Evolutionary conservation across 78 protist genomes (phyloP).

Genomic region (Reticulomyxa filosa): DNA sequence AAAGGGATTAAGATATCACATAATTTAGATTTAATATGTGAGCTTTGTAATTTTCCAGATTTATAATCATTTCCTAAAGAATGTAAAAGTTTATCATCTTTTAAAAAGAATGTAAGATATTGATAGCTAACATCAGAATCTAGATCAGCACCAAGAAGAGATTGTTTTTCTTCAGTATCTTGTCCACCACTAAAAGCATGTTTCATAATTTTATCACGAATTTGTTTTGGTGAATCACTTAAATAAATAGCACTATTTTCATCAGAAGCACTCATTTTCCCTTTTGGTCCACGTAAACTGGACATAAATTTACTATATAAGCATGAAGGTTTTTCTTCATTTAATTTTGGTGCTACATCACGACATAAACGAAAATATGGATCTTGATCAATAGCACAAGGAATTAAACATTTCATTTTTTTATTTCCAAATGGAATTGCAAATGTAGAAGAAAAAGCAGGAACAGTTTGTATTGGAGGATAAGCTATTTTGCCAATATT

Average conservation of each 20-base stretch:
- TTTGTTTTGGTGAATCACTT: constrained; percentile 72
- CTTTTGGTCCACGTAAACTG: neutral
- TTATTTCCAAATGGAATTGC: too few relatives aligned
- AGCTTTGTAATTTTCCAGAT: too few relatives aligned
- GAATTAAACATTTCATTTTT: constrained; percentile 96
- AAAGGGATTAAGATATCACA: too few relatives aligned
- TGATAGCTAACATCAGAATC: constrained; percentile 34
- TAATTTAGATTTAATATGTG: too few relatives aligned
- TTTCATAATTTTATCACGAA: constrained; percentile 57
- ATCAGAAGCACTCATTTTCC: constrained; percentile 60
- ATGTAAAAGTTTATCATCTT: constrained; percentile 69
- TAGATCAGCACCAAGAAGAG: neutral
- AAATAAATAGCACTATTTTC: constrained; percentile 56
- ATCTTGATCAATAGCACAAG: constrained; percentile 98
- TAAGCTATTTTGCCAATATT: too few relatives aligned
- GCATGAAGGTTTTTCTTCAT: constrained; percentile 34
- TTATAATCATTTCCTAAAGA: too few relatives aligned
- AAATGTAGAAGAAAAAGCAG: too few relatives aligned
- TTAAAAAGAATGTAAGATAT: constrained; percentile 60
- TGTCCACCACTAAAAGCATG: constrained; percentile 87
- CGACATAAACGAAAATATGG: constrained; percentile 96
- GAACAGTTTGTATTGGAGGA: neutral
- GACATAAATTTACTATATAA: neutral
- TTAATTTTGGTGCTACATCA: constrained; percentile 72
- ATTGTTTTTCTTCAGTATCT: constrained; percentile 75